Evolutionary conservation across 2,329 filamentous ascomycete genomes (phyloP).

Genomic region (Magnaporthales sp.): DNA sequence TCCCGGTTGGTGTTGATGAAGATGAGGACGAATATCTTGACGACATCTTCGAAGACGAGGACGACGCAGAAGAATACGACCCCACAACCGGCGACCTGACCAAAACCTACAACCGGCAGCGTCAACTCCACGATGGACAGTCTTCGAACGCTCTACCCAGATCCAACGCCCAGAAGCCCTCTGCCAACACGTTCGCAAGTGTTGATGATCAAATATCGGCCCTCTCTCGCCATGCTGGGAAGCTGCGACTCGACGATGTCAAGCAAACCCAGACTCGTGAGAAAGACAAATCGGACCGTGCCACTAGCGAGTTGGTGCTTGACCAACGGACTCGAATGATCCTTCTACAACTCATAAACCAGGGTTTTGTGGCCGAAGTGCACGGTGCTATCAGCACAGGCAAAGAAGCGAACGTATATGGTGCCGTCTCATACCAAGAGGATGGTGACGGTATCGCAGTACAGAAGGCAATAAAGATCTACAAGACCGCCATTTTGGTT

Average conservation of each 20-base stretch:
- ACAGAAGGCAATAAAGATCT: conserved; percentile 92
- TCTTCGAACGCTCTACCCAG: conserved; percentile 46
- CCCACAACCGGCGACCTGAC: conserved; percentile 61
- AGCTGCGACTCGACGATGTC: conserved; percentile 69
- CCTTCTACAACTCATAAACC: conserved; percentile 90
- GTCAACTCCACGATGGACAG: conserved; percentile 41
- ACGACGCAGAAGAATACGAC: conserved; percentile 45
- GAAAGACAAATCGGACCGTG: conserved; percentile 86
- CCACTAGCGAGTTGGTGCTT: conserved; percentile 89
- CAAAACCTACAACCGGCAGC: conserved; percentile 82
- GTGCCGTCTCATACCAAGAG: conserved; percentile 60
- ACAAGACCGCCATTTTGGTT: conserved; percentile 95
- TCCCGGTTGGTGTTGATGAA: conserved; percentile 15
- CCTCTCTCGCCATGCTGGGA: conserved; percentile 76
- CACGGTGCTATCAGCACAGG: conserved; percentile 94
- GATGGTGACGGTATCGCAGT: conserved; percentile 43
- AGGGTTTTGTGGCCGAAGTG: conserved; percentile 79
- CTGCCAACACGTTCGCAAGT: conserved; percentile 67
- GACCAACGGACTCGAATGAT: conserved; percentile 95
- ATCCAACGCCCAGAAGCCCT: conserved; percentile 70
- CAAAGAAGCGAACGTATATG: conserved; percentile 98
- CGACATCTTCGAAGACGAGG: conserved; percentile 34
- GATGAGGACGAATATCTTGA: conserved; percentile 31
- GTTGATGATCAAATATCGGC: conserved; percentile 83
- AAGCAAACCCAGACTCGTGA: conserved; percentile 46